Base-by-base conservation (phyloP, 108 stramenopile genomes). In the Parietichytrium sp. region DNA sequence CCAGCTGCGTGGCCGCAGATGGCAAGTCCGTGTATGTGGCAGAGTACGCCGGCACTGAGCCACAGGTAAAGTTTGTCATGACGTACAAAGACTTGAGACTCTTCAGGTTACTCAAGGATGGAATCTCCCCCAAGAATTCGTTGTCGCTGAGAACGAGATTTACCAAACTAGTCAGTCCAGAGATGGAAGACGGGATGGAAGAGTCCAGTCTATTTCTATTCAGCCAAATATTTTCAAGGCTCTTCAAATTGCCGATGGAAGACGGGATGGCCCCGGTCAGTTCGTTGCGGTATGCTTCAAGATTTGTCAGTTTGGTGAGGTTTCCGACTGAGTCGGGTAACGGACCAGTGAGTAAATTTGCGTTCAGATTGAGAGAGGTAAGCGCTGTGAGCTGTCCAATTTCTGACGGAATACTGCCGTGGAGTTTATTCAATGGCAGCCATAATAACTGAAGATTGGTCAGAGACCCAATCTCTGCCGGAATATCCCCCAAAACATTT, bases 381-480 rank as follows among this genome's bases (percentile, higher is more conserved):
- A 72, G 42, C 61, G 36, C 6, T 20, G 61, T 72, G 61, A 72
- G 61, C 6, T 33, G 38, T n/a, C 61, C 20, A 47, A 72, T 72
- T 1, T 42, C 42, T 23, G 36, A 33, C 38, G 61, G 61, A 23
- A 72, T 72, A 23, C 38, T 45, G 15, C 25, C 61, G 10, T 33
- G 36, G 61, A 72, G 33, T 7, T 42, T 42, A 20, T 72, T 72
- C 23, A 45, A 23, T 33, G 61, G 61, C 16, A 72, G 61, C 61
- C 61, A 72, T 6, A 72, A 42, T 23, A 72, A 72, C 2, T 72
- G 10, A n/a, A 72, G 61, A 25, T 72, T 72, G 10, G 61, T 72
- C 8, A 72, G 3, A 25, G 61, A 10, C n/a, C 16, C 23, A 20
- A 72, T 72, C 38, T 8, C 33, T 33, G 36, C 61, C 33, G 61